Percentiles rank a stretch among this genome's conserved stretches.
phyloP scores from a whole-genome alignment of 2,329 filamentous ascomycete genomes.

The Scorias spongiosa region DNA sequence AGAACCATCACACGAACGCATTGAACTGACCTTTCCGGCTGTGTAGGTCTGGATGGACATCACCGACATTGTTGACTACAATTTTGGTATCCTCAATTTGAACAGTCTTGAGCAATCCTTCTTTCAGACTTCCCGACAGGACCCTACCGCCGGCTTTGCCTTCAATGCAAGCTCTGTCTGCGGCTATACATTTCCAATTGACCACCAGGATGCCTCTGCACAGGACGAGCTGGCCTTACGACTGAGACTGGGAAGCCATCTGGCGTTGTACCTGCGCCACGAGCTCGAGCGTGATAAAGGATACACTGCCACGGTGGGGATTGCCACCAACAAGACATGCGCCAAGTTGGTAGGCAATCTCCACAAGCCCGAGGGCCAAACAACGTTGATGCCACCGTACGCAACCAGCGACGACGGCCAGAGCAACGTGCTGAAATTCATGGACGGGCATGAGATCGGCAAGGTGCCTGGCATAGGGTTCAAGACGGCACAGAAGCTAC shows the following conservation, averaged over 20 bases:
- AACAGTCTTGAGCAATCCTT: conserved; percentile 54
- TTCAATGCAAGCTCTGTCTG: conserved; percentile 58
- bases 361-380: conserved; percentile 80
- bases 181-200: conserved; percentile 44
- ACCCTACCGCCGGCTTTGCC: conserved; percentile 65
- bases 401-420: conserved; percentile 5
- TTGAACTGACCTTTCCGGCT: no score
- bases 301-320: conserved; percentile 76
- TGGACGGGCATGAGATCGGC: conserved; percentile 61
- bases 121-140: conserved; percentile 57
- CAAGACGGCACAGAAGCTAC: conserved; percentile 56
- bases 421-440: conserved; percentile 48
- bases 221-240: conserved; percentile 30
- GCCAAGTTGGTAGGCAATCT: conserved; percentile 71
- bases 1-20: conserved; percentile 14
- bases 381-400: conserved; percentile 55
- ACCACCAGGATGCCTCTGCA: conserved; percentile 5
- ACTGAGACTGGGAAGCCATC: conserved; percentile 63
- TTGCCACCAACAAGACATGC: conserved; percentile 75
- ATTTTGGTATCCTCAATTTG: conserved; percentile 53
- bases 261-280: conserved; percentile 58
- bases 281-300: conserved; percentile 61
- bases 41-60: conserved; percentile 56
- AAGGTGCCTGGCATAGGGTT: conserved; percentile 76
- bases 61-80: conserved; percentile 75